Percentiles rank a stretch among this genome's conserved stretches.
Evolutionary conservation across 2,329 filamentous ascomycete species (phyloP).

Genomic region (Monosporascus ibericus): DNA sequence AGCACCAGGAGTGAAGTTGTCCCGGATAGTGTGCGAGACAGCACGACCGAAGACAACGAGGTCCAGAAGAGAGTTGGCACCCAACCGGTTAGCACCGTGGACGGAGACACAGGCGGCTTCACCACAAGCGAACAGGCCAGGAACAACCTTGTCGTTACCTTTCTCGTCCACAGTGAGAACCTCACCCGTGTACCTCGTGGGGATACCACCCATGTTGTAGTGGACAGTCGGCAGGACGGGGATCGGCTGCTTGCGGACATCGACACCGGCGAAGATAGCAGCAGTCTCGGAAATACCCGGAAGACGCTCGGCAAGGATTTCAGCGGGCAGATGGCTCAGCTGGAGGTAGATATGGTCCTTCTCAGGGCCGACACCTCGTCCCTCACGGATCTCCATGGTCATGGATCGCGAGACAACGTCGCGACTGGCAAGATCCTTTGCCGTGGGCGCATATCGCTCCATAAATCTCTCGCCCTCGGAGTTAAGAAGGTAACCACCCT

Average conservation of each 20-base stretch:
- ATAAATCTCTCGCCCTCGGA: slow-evolving; percentile 98
- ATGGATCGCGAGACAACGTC: slow-evolving; percentile 97
- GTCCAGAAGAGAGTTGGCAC: slow-evolving; percentile 96
- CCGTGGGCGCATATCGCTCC: slow-evolving; percentile 96
- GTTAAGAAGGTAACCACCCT: slow-evolving; percentile 97
- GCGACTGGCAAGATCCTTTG: slow-evolving; percentile 93
- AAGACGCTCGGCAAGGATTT: slow-evolving; percentile 91
- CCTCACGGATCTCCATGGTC: slow-evolving; percentile 97
- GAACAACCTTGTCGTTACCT: slow-evolving; percentile 88
- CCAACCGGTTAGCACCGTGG: slow-evolving; percentile 95
- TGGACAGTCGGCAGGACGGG: slow-evolving; percentile 94
- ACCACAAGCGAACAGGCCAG: slow-evolving; percentile 91
- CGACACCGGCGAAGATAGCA: slow-evolving; percentile 93
- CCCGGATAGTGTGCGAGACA: slow-evolving; percentile 93
- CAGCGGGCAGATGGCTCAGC: slow-evolving; percentile 86
- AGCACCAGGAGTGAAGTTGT: slow-evolving; percentile 81
- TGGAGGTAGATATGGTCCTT: slow-evolving; percentile 99
- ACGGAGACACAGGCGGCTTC: slow-evolving; percentile 97
- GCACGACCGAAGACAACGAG: slow-evolving; percentile 96
- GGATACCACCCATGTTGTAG: slow-evolving; percentile 99
- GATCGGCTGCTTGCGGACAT: slow-evolving; percentile 95
- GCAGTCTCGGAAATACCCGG: slow-evolving; percentile 98
- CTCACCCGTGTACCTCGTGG: slow-evolving; percentile 94
- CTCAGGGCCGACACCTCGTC: slow-evolving; percentile 90
- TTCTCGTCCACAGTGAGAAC: slow-evolving; percentile 81